phyloP scores from a whole-genome alignment of 1,284 basidiomycete species.

The Leccinum pachyderme region DNA sequence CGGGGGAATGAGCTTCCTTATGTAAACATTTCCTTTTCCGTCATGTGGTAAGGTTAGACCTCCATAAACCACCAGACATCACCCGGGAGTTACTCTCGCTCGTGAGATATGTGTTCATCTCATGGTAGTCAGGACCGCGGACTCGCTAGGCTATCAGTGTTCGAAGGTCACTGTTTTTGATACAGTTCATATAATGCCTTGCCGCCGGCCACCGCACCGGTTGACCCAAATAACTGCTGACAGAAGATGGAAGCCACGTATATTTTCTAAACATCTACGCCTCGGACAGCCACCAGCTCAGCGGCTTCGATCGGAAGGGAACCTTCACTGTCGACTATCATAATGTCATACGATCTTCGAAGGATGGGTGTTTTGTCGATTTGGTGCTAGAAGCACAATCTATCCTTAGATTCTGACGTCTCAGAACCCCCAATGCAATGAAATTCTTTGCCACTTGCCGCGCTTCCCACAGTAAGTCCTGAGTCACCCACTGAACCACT shows the following conservation, averaged over 20 bases:
- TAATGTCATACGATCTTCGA: neutral
- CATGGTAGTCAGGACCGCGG: neutral
- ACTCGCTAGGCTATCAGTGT: neutral
- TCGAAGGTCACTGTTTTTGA: neutral
- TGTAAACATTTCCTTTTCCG: constrained; percentile 20
- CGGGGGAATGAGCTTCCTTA: constrained; percentile 12
- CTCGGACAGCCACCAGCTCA: neutral
- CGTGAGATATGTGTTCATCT: neutral
- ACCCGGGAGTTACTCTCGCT: neutral
- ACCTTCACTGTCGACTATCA: no score
- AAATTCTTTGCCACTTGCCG: neutral
- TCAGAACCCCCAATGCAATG: neutral
- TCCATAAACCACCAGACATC: no score
- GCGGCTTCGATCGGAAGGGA: neutral
- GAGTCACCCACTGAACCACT: neutral
- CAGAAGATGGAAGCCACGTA: neutral
- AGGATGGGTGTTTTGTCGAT: constrained; percentile 11
- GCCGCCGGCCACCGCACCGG: neutral
- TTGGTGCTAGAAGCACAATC: constrained; percentile 9
- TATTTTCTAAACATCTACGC: neutral
- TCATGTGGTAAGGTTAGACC: no score
- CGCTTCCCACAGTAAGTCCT: neutral
- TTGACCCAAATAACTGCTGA: neutral
- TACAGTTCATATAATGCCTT: neutral
- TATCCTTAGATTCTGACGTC: neutral